Evolutionary conservation across 352 stramenopile species (phyloP).

Genomic region (Elongisporangium senticosum): DNA sequence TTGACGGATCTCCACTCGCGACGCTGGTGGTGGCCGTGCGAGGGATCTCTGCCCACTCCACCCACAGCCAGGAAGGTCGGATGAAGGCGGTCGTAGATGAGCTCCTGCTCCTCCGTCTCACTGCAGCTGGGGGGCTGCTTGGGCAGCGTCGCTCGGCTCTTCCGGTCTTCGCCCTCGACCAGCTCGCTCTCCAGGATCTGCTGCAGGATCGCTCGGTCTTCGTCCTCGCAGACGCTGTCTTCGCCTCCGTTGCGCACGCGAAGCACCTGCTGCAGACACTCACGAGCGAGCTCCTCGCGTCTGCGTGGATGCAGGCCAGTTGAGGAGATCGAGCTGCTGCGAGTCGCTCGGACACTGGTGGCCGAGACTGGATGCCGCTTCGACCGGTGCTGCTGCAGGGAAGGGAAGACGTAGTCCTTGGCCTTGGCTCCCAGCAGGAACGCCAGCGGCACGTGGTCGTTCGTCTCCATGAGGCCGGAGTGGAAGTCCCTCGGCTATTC

Average conservation of each 20-base stretch:
- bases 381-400: not conserved
- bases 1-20: not conserved
- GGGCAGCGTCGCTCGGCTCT: not conserved
- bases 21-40: not conserved
- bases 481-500: not conserved
- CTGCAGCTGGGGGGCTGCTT: not conserved
- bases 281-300: constrained; percentile 20
- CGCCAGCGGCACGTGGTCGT: constrained; percentile 58
- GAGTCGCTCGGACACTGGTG: not conserved
- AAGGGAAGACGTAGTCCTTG: constrained; percentile 27
- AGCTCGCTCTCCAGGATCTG: not conserved
- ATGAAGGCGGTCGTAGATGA: not conserved
- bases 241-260: not conserved
- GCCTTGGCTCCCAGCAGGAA: constrained; percentile 55
- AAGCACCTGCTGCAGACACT: constrained; percentile 4
- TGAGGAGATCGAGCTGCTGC: not conserved
- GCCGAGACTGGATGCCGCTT: not conserved
- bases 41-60: not conserved
- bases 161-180: not conserved
- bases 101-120: not conserved
- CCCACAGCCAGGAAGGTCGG: not conserved
- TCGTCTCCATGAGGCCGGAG: constrained; percentile 6
- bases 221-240: not conserved
- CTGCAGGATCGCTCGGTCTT: not conserved
- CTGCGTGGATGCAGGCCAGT: constrained; percentile 14